Evolutionary conservation across 768 basidiomycete genomes (phyloP).

Genomic region (Tephrocybe sp.): DNA sequence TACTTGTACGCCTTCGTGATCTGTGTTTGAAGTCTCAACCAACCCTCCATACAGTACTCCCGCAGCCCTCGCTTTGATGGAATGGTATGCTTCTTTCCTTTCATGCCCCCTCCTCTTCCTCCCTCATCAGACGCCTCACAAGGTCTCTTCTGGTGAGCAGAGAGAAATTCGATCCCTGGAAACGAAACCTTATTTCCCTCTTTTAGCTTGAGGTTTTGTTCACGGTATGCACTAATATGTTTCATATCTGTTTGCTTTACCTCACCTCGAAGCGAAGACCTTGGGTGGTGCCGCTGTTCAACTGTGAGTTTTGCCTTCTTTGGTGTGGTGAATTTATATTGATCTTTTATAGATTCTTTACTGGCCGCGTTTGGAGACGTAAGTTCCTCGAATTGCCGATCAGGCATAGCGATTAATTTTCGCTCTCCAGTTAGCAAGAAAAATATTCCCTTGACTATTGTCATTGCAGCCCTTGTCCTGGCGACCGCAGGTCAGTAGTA

Average conservation of each 20-base stretch:
- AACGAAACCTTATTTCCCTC: not conserved
- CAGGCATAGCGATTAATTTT: not conserved
- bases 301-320: not conserved
- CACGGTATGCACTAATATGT: not conserved
- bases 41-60: not conserved
- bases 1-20: constrained; percentile 5
- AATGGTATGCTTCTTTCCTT: not conserved
- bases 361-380: constrained; percentile 8
- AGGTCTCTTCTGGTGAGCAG: constrained; percentile 12
- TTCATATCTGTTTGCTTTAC: not conserved
- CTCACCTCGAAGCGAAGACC: not conserved
- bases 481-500: constrained; percentile 5
- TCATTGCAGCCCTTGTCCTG: constrained; percentile 2
- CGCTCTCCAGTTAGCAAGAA: constrained; percentile 4
- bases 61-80: not conserved
- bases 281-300: constrained; percentile 8
- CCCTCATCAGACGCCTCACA: not conserved
- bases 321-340: not conserved
- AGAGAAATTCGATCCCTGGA: not conserved
- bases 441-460: constrained; percentile 4
- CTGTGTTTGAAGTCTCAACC: not conserved
- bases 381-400: not conserved
- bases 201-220: constrained; percentile 9
- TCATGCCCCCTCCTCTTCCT: not conserved
- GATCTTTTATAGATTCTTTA: constrained; percentile 1